Base-by-base conservation (phyloP, 2,329 filamentous ascomycete species). In the Neonectria punicea region DNA sequence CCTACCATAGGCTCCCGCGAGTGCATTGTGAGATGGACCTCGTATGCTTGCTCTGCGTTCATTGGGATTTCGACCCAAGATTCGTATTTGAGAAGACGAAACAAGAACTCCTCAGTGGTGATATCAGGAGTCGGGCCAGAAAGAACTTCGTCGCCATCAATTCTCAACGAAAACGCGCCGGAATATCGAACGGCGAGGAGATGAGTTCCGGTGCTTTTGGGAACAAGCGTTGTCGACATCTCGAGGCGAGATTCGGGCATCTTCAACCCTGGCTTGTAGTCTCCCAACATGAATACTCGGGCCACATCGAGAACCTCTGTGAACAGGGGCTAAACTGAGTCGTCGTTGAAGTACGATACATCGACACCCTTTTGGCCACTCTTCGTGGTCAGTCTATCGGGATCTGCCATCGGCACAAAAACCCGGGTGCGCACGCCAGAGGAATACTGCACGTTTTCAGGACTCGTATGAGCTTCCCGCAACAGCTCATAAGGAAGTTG, bases 81-180 rank as follows among this genome's bases (percentile, higher is more conserved):
- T 30, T 69, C 65, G 1, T 66, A 25, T 14, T 53, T 41, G 5
- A 32, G 55, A 7, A 55, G 67, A 16, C 65, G 62, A 22, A 69
- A 69, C 13, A 69, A 43, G 5, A 69, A 69, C 18, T 69, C 62
- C 16, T 69, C 67, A 0, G 67, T 69, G 3, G 67, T 61, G 8
- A 67, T 54, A 1, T 57, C 30, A 4, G 44, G 30, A 22, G 13
- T 62, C 18, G 30, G 5, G 22, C 58, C 67, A 18, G 44, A 51
- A 6, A 69, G 32, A 1, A 69, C 56, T 36, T 63, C n/a, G 3
- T 6, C 10, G 3, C 36, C 61, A 34, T 66, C 51, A 2, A 69
- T 22, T 6, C 4, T 47, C 8, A 68, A 20, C 2, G 64, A 49
- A 22, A 67, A 58, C 13, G 60, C 50, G 2, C 64, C 65, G 4